Evolutionary conservation across 768 basidiomycete species (phyloP).

Genomic region (Pleurotus citrinopileatus): DNA sequence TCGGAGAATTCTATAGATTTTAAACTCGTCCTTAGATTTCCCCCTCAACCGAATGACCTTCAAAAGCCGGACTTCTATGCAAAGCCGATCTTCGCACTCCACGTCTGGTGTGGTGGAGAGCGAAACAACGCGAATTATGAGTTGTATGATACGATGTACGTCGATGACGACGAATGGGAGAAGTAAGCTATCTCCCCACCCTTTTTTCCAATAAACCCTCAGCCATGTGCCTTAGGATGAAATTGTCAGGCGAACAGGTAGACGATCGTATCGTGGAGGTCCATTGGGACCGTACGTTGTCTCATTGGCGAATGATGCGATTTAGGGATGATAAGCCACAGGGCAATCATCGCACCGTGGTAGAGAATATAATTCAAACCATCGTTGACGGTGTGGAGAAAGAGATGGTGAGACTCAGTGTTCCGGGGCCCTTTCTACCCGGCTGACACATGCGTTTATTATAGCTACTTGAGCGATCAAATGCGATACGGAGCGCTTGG

Average conservation of each 20-base stretch:
- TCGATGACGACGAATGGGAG: constrained; percentile 93
- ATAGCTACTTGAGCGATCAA: constrained; percentile 67
- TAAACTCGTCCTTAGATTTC: constrained; percentile 93
- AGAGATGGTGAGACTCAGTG: constrained; percentile 56
- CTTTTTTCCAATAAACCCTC: background rate
- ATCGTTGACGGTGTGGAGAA: constrained; percentile 95
- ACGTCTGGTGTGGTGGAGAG: constrained; percentile 79
- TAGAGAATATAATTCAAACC: constrained; percentile 85
- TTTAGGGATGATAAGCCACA: constrained; percentile 93
- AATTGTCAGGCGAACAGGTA: constrained; percentile 76
- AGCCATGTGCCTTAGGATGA: constrained; percentile 55
- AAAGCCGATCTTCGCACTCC: constrained; percentile 83
- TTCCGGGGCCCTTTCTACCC: constrained; percentile 10
- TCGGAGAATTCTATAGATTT: constrained; percentile 98
- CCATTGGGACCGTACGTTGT: constrained; percentile 71
- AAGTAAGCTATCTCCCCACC: constrained; percentile 46
- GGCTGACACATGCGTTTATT: constrained; percentile 8
- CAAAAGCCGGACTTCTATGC: constrained; percentile 72
- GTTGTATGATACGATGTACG: constrained; percentile 79
- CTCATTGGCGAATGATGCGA: constrained; percentile 86
- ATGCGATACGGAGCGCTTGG: constrained; percentile 69
- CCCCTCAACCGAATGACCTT: constrained; percentile 52
- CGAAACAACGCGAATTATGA: constrained; percentile 62
- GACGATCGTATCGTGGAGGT: constrained; percentile 96
- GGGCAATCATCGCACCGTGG: constrained; percentile 84